Base-by-base conservation (phyloP, 2,329 filamentous ascomycete species). In the Pleomassaria siparia region DNA sequence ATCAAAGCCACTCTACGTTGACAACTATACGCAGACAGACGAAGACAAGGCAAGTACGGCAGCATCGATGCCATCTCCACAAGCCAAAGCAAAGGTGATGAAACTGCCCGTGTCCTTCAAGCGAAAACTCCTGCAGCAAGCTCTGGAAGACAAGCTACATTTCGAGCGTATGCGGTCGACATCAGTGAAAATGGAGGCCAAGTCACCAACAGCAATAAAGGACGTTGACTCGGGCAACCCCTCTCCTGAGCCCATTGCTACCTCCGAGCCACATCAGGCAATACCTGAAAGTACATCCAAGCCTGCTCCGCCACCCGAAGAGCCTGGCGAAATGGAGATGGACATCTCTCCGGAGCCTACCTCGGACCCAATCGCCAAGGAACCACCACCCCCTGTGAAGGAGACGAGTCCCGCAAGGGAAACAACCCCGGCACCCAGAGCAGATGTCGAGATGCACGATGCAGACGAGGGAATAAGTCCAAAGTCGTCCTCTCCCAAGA, bases 361-460 rank as follows among this genome's bases (percentile, higher is more conserved):
- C 22, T 42, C 56, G 7, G 56, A 55, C 21, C 46, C 54, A 13
- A 51, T 46, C 35, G 45, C 58, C 16, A 54, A 42, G 30, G 43
- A 42, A 32, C n/a, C 30, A 12, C 25, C 33, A 12, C 40, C 46
- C 15, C 18, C 15, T 3, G 12, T 28, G 20, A 54, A 41, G 22
- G 37, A 37, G 25, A 10, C 37, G 16, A 40, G 11, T 16, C 32
- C 46, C 15, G 18, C 15, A 8, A 22, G 35, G 16, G 48, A 51
- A 9, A 28, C 39, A 21, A 26, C 29, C 13, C 44, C 47, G 40
- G 50, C 20, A 13, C 52, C 49, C 13, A 50, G 63, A 9, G 59
- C 63, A 11, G 76, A 78, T 57, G 62, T 75, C 13, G 75, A 76
- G 43, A 79, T 78, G 76, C 73, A 72, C 50, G 75, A 79, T 51